Base-by-base conservation (phyloP, 768 basidiomycete genomes). In the Lentinula raphanica region DNA sequence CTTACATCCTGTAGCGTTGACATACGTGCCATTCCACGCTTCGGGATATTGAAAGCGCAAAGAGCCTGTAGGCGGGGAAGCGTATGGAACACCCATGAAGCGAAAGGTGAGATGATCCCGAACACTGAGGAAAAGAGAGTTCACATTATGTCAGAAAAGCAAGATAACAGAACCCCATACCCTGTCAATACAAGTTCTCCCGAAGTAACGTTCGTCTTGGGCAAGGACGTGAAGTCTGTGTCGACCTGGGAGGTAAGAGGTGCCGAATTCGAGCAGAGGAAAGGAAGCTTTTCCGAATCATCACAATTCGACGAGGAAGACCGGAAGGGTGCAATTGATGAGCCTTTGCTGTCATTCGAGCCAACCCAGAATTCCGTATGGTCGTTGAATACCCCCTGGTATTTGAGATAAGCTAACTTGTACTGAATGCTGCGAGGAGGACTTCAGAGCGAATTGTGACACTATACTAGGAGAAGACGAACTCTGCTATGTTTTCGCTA, bases 61-160 rank as follows among this genome's bases (percentile, higher is more conserved):
- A 15, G 60, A 55, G 4, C 61, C 63, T 6, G 61, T 54, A 1
- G 72, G 72, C 12, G 71, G 70, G 50, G 73, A 62, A 3, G 74
- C 74, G 56, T 74, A 78, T 0, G 73, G 75, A 32, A 79, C 70
- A 15, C 76, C 76, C 39, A 74, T 66, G 66, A n/a, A n/a, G n/a
- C n/a, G n/a, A n/a, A n/a, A n/a, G n/a, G n/a, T n/a, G n/a, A n/a
- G n/a, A n/a, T n/a, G n/a, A n/a, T n/a, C n/a, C n/a, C n/a, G n/a
- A n/a, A n/a, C n/a, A n/a, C n/a, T n/a, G n/a, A n/a, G n/a, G n/a
- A 79, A 78, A 19, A 70, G 70, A 66, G 77, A 77, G 8, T 71
- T 71, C 3, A 71, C 65, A 44, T 71, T 5, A 29, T 15, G 25
- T 39, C 11, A 58, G 31, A 29, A 7, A 11, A 23, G 32, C 38